Conservation (phyloP, 1,284 basidiomycete species). For the Tilletia walkeri region DNA sequence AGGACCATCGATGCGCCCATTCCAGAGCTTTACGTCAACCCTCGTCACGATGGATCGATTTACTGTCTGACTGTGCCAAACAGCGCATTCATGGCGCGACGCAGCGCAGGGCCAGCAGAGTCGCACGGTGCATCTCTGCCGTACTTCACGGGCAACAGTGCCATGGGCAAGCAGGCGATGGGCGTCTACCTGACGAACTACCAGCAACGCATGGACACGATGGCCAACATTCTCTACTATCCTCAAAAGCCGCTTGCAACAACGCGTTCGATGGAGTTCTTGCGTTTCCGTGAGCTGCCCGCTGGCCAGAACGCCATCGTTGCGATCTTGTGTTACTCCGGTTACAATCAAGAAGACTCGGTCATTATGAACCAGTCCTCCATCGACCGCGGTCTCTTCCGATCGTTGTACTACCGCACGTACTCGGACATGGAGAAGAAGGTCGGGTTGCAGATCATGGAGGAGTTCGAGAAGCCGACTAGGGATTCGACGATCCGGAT, state of each 20-base stretch:
- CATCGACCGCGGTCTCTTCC: conserved; percentile 95
- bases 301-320: conserved; percentile 98
- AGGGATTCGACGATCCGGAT: conserved; percentile 89
- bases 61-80: conserved; percentile 25
- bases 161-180: conserved; percentile 99
- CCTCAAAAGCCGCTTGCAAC: conserved; percentile 98
- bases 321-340: conserved; percentile 96
- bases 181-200: conserved; percentile 97
- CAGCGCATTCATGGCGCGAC: conserved; percentile 22
- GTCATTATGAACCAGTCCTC: conserved; percentile 99
- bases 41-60: conserved; percentile 23
- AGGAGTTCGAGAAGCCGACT: conserved; percentile 96
- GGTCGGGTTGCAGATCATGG: conserved; percentile 74
- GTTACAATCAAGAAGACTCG: conserved; percentile 99
- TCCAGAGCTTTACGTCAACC: conserved; percentile 15
- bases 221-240: conserved; percentile 89
- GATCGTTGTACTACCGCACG: conserved; percentile 96
- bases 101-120: neutral
- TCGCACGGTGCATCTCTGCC: conserved; percentile 63
- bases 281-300: conserved; percentile 94
- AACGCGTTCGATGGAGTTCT: conserved; percentile 96
- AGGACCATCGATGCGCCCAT: neutral
- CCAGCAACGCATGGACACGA: conserved; percentile 69
- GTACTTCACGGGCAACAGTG: conserved; percentile 52
- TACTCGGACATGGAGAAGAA: conserved; percentile 98